Evolutionary conservation across 805 yeast genomes (phyloP).

Genomic region (Yamadazyma takamatsuzukensis): DNA sequence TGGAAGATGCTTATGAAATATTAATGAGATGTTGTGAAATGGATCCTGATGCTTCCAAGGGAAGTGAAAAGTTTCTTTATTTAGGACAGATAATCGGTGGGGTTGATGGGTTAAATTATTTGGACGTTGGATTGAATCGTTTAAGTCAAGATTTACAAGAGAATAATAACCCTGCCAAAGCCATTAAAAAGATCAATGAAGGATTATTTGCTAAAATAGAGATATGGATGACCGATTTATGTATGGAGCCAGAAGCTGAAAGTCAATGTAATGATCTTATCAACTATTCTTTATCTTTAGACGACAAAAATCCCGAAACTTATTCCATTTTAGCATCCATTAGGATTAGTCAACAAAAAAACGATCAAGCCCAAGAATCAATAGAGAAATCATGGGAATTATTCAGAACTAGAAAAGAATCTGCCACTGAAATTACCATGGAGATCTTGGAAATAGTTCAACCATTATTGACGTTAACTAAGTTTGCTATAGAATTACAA

Average conservation of each 20-base stretch:
- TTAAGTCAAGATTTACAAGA: constrained; percentile 18
- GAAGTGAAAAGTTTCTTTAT: constrained; percentile 82
- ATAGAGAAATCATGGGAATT: constrained; percentile 68
- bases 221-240: constrained; percentile 95
- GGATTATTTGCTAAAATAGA: constrained; percentile 86
- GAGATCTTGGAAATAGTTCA: constrained; percentile 68
- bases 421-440: constrained; percentile 42
- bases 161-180: constrained; percentile 21
- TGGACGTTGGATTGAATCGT: constrained; percentile 58
- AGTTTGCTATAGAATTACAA: constrained; percentile 75
- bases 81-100: constrained; percentile 92
- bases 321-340: constrained; percentile 83
- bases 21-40: constrained; percentile 58
- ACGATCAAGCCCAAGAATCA: constrained; percentile 69
- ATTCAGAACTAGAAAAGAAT: constrained; percentile 48
- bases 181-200: constrained; percentile 59
- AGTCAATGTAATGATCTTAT: constrained; percentile 69
- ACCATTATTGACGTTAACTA: constrained; percentile 68
- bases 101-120: constrained; percentile 57
- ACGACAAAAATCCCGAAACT: constrained; percentile 67
- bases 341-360: constrained; percentile 79
- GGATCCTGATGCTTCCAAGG: constrained; percentile 63
- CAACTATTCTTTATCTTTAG: constrained; percentile 57
- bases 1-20: constrained; percentile 71
- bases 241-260: constrained; percentile 93